phyloP scores from a whole-genome alignment of 2,329 filamentous ascomycete species.

The Didymella lethalis region DNA sequence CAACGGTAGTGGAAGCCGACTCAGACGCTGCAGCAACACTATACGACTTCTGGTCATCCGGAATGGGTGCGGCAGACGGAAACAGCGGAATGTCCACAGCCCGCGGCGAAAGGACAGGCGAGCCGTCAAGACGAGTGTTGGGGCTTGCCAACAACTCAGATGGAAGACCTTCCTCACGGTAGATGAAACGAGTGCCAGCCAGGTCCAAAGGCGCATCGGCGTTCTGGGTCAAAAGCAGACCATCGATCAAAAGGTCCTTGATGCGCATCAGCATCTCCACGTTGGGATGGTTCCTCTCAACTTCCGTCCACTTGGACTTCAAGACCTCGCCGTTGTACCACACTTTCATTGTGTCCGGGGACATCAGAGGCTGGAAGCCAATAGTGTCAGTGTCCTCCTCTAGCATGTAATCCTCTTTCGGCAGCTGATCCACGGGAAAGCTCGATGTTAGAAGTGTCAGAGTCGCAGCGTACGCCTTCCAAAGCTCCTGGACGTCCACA shows the following conservation, averaged over 20 bases:
- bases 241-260: conserved; percentile 68
- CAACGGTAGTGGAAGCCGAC: conserved; percentile 55
- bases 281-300: conserved; percentile 64
- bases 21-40: conserved; percentile 54
- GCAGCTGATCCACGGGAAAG: conserved; percentile 66
- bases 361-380: conserved; percentile 68
- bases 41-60: conserved; percentile 48
- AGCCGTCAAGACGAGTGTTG: conserved; percentile 48
- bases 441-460: conserved; percentile 66
- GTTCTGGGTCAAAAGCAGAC: conserved; percentile 64
- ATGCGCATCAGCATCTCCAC: conserved; percentile 73
- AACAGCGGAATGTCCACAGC: conserved; percentile 52
- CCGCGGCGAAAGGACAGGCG: conserved; percentile 48
- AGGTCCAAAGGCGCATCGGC: conserved; percentile 59
- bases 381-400: conserved; percentile 73
- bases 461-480: conserved; percentile 70
- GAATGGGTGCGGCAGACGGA: conserved; percentile 33
- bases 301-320: conserved; percentile 63
- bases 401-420: conserved; percentile 67
- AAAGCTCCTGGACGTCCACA: conserved; percentile 67
- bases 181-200: conserved; percentile 60
- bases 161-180: conserved; percentile 61
- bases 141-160: conserved; percentile 60
- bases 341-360: conserved; percentile 58
- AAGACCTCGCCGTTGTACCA: conserved; percentile 59